Evolutionary conservation across 179 eudicot species (phyloP).

Genomic region (Beta macrorhiza): DNA sequence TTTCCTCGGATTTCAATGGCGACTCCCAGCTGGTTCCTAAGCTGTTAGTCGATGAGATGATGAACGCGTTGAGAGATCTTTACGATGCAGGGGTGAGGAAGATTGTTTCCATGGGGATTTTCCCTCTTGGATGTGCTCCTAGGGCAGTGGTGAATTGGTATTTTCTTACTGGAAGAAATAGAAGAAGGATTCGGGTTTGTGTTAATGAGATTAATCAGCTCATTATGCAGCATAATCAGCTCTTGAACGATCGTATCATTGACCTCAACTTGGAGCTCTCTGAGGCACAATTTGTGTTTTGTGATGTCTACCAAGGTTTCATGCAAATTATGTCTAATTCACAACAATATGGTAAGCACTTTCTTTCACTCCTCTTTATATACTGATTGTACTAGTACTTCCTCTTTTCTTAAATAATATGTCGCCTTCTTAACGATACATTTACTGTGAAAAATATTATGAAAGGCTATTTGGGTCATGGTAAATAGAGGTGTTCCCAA

Average conservation of each 20-base stretch:
- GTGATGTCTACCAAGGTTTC: conserved; percentile 57
- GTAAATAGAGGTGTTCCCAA: too few species aligned
- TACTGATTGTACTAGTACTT: too few species aligned
- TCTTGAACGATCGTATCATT: conserved; percentile 39
- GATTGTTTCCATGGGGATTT: conserved; percentile 49
- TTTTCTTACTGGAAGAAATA: conserved; percentile 20
- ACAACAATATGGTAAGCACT: conserved; percentile 37
- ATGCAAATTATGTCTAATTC: conserved; percentile 43
- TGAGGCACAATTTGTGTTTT: conserved; percentile 50
- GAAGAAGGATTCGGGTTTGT: conserved; percentile 33
- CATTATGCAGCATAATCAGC: conserved; percentile 44
- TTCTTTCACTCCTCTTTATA: neutral
- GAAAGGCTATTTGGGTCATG: too few species aligned
- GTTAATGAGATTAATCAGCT: conserved; percentile 47
- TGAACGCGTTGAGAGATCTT: conserved; percentile 38
- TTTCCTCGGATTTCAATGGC: neutral
- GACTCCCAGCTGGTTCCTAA: conserved; percentile 28
- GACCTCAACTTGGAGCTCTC: conserved; percentile 40
- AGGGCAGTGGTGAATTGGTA: conserved; percentile 35
- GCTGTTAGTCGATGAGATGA: conserved; percentile 48
- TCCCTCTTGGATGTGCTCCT: conserved; percentile 69
- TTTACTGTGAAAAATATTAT: too few species aligned
- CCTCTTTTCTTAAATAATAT: too few species aligned
- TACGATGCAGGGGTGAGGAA: conserved; percentile 51
- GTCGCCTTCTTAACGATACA: too few species aligned